Percentiles rank a stretch among this genome's conserved stretches.
Evolutionary conservation across 176 grass and related monocot genomes (phyloP).

Genomic region (Hordeum vulgare): MorexV3_pseudomolecules_assembly NC_058522.1:439401113-439401612

Average conservation of each 20-base stretch:
- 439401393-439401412: neutral
- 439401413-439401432: slow-evolving; percentile 21
- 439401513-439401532: slow-evolving; percentile 51
- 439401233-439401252: slow-evolving; percentile 29
- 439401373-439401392: slow-evolving; percentile 25
- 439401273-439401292: slow-evolving; percentile 44
- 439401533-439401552: slow-evolving; percentile 29
- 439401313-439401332: slow-evolving; percentile 18
- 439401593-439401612: slow-evolving; percentile 50
- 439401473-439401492: slow-evolving; percentile 33
- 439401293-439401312: slow-evolving; percentile 32
- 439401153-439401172: slow-evolving; percentile 38
- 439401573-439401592: slow-evolving; percentile 20
- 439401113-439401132: slow-evolving; percentile 55
- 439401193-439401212: slow-evolving; percentile 24
- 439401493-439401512: slow-evolving; percentile 40
- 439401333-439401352: slow-evolving; percentile 40
- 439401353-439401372: slow-evolving; percentile 53
- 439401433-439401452: slow-evolving; percentile 8
- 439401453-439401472: slow-evolving; percentile 26
- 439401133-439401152: slow-evolving; percentile 50
- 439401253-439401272: slow-evolving; percentile 29
- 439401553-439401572: slow-evolving; percentile 41
- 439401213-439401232: slow-evolving; percentile 41
- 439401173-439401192: slow-evolving; percentile 25